phyloP scores from a whole-genome alignment of 2,329 filamentous ascomycete species.

The Botrytis deweyae region DNA sequence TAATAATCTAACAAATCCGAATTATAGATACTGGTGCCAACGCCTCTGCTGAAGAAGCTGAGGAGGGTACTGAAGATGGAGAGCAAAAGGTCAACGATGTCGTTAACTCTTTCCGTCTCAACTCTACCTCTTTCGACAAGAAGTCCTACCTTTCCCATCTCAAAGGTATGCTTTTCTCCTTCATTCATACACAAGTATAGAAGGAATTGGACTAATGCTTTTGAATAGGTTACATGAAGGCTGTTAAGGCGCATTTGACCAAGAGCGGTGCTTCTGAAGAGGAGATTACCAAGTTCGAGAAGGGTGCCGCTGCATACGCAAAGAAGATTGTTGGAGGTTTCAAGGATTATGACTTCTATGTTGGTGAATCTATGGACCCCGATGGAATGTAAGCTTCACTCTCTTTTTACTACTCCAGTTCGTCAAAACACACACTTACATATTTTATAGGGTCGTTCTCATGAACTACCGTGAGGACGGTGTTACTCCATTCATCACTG shows the following conservation, averaged over 20 bases:
- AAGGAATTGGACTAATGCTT: neutral
- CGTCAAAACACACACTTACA: conserved; percentile 14
- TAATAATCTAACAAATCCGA: neutral
- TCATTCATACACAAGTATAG: conserved; percentile 3
- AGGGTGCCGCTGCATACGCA: conserved; percentile 68
- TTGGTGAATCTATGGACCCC: conserved; percentile 87
- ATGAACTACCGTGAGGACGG: conserved; percentile 99
- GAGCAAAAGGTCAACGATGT: conserved; percentile 85
- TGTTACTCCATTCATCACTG: conserved; percentile 79
- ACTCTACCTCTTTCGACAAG: conserved; percentile 80
- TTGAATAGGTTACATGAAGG: conserved; percentile 83
- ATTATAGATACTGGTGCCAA: conserved; percentile 83
- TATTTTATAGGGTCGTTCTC: conserved; percentile 67
- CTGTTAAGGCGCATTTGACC: conserved; percentile 66
- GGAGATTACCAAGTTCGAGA: conserved; percentile 76
- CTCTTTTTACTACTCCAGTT: neutral
- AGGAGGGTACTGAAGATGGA: conserved; percentile 68
- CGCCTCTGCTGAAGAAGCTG: conserved; percentile 84
- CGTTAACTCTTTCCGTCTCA: conserved; percentile 86
- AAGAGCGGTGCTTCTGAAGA: conserved; percentile 54
- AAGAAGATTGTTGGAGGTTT: conserved; percentile 82
- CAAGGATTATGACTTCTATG: conserved; percentile 95
- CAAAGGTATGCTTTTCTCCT: conserved; percentile 63
- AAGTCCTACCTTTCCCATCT: conserved; percentile 79
- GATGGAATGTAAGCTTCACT: conserved; percentile 77